A percentile compares a stretch with the other conserved stretches of the same genome.
phyloP scores from a whole-genome alignment of 495 filamentous ascomycete species.

The Parmelia sp. region DNA sequence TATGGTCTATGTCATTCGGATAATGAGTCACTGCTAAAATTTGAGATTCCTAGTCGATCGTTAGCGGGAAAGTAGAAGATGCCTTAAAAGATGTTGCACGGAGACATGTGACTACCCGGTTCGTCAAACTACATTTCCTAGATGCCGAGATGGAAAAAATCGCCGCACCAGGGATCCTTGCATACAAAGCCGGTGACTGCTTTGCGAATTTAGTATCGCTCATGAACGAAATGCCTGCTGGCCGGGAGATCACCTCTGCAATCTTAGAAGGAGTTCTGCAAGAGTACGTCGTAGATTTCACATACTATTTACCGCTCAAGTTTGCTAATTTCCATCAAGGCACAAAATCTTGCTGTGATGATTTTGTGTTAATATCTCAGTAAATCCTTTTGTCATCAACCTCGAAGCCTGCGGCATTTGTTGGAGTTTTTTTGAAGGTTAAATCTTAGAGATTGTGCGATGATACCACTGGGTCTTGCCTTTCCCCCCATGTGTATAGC shows the following conservation, averaged over 20 bases:
- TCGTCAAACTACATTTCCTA: constrained; percentile 84
- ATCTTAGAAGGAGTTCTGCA: constrained; percentile 54
- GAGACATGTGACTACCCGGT: constrained; percentile 63
- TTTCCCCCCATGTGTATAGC: neutral
- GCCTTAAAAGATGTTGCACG: constrained; percentile 66
- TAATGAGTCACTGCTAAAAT: constrained; percentile 3
- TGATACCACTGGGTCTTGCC: constrained; percentile 12
- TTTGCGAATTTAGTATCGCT: constrained; percentile 86
- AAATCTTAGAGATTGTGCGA: constrained; percentile 7
- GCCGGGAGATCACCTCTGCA: constrained; percentile 50
- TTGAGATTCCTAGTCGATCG: constrained; percentile 51
- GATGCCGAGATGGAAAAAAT: constrained; percentile 94
- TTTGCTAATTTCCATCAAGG: neutral
- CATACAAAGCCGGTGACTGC: constrained; percentile 81
- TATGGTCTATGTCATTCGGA: constrained; percentile 31
- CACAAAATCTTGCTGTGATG: constrained; percentile 12
- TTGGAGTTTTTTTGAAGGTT: constrained; percentile 1
- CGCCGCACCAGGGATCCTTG: constrained; percentile 80
- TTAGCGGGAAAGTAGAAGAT: constrained; percentile 69
- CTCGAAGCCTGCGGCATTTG: constrained; percentile 1
- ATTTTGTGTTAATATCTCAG: neutral
- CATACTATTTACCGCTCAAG: neutral
- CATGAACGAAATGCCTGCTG: constrained; percentile 73
- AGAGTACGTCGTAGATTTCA: constrained; percentile 1
- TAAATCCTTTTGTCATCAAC: neutral